Conservation (phyloP, 2,329 filamentous ascomycete genomes). For the Penicillium sp. region DNA sequence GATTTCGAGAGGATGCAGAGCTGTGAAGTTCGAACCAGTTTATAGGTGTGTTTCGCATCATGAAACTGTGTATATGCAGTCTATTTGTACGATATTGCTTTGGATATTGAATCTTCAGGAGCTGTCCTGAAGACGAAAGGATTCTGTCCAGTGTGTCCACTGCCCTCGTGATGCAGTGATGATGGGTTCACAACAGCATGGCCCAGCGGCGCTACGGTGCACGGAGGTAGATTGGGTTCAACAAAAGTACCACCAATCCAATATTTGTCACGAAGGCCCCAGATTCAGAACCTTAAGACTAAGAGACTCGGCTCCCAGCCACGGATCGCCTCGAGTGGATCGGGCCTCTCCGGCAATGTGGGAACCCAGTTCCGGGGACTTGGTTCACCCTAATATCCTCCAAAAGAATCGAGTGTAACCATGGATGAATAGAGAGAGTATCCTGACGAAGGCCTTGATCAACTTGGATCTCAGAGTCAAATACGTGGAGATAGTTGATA, state of each 20-base stretch:
- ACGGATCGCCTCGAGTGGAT: slow-evolving; percentile 18
- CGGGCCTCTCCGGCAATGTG: slow-evolving; percentile 16
- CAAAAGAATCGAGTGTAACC: too few species aligned
- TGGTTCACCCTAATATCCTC: neutral
- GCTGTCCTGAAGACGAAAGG: too few species aligned
- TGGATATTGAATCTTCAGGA: neutral
- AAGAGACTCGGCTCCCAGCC: neutral
- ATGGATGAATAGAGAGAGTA: too few species aligned
- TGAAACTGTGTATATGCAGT: neutral
- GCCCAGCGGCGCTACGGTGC: neutral
- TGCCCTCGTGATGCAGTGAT: neutral
- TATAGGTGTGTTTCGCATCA: neutral
- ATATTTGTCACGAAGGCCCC: slow-evolving; percentile 3
- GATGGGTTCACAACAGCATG: neutral
- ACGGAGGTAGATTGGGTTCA: neutral
- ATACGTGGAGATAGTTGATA: neutral
- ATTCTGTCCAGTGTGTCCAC: too few species aligned
- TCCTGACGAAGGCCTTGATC: neutral
- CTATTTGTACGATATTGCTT: neutral
- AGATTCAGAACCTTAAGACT: neutral
- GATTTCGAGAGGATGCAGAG: neutral
- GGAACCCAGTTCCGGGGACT: slow-evolving; percentile 4
- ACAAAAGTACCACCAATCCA: neutral
- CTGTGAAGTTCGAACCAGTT: neutral
- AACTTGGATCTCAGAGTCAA: neutral